Base-by-base conservation (phyloP, 2,329 filamentous ascomycete species). In the Colletotrichum godetiae region DNA sequence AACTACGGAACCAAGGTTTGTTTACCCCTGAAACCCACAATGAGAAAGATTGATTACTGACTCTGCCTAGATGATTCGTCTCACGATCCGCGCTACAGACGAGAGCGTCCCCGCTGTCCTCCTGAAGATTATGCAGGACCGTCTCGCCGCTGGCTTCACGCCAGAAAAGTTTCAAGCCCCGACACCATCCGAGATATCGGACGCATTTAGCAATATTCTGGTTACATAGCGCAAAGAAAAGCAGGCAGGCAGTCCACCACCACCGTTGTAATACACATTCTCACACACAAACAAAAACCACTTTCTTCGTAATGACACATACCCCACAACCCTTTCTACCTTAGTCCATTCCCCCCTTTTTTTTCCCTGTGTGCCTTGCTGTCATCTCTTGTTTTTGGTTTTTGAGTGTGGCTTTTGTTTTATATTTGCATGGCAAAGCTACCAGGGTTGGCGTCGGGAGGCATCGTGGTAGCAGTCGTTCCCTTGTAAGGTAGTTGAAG, bases 21-120 rank as follows among this genome's bases (percentile, higher is more conserved):
- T 52, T 12, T 35, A n/a, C 4, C 31, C 29, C 58, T 61, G 15
- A 22, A 10, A 22, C 2, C 72, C 37, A 24, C 24, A 19, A 2
- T 11, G 13, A 29, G 4, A 3, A 46, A 55, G 53, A 29, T 71
- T 67, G 12, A 77, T 83, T 75, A 79, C 42, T 76, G 72, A 77
- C 33, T 42, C 33, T n/a, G 4, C 74, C 8, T 77, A 98, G 97
- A 98, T 98, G 95, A 94, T 97, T 79, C 95, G 97, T 66, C 88
- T 98, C 74, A 99, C 97, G 0, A 93, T 99, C 78, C 91, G 97
- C 75, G 97, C 96, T 6, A 99, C 97, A 1, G 96, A 98, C 79
- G 97, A 98, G 80, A 90, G 88, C 37, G 94, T 99, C 0, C 95
- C 97, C 8, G 88, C 90, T 1, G 88, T 96, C 24, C 82, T 99